Percentiles rank a stretch among this genome's conserved stretches.
These are phyloP conservation scores for Colletotrichum incanum DNA, from an alignment of 2,329 filamentous ascomycete species.

Conservation along the genomic window DNA sequence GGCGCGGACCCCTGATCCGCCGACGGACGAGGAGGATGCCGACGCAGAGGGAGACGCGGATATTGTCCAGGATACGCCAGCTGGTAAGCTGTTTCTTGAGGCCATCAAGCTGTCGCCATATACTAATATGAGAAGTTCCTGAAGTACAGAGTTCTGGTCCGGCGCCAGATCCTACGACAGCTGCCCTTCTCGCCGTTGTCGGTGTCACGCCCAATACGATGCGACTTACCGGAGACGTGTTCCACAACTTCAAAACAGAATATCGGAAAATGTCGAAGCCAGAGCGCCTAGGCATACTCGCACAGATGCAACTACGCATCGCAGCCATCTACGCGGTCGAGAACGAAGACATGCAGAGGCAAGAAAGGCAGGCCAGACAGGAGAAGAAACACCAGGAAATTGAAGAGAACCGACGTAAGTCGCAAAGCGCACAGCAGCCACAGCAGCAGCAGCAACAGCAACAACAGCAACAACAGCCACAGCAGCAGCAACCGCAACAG, in stretches of 20 bases:
- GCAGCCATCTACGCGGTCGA: constrained; percentile 63
- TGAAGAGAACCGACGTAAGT: constrained; percentile 52
- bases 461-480: constrained; percentile 39
- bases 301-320: constrained; percentile 59
- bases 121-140: constrained; percentile 24
- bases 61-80: constrained; percentile 47
- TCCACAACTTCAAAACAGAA: constrained; percentile 61
- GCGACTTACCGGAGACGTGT: constrained; percentile 60
- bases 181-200: constrained; percentile 56
- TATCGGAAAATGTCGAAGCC: constrained; percentile 60
- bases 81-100: constrained; percentile 10
- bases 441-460: constrained; percentile 44
- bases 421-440: constrained; percentile 48
- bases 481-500: constrained; percentile 27
- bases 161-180: constrained; percentile 54
- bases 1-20: constrained; percentile 60
- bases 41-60: constrained; percentile 47
- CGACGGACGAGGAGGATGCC: constrained; percentile 55
- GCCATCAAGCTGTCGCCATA: not conserved
- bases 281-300: constrained; percentile 56
- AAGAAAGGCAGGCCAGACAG: constrained; percentile 56
- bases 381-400: constrained; percentile 57
- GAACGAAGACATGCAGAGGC: constrained; percentile 61
- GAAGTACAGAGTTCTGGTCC: constrained; percentile 17
- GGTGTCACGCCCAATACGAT: constrained; percentile 57